Conservation (phyloP, 129 eudicot genomes). For the Arctium lappa region DNA sequence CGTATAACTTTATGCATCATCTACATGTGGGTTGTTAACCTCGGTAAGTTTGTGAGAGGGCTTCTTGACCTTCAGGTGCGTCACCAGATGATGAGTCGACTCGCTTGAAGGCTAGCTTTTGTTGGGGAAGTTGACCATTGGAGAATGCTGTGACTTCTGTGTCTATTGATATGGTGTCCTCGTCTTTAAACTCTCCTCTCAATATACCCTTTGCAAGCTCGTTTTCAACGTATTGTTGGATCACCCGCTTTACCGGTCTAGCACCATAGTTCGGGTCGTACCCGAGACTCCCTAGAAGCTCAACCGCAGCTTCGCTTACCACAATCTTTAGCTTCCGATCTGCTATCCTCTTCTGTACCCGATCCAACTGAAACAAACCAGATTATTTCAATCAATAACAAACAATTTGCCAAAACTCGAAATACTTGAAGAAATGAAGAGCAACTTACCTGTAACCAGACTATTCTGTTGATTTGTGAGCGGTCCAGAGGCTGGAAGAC, state of each 20-base stretch:
- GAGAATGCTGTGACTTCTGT: constrained; percentile 84
- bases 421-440: neutral
- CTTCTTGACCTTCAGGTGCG: constrained; percentile 43
- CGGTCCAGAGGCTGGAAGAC: constrained; percentile 99
- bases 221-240: constrained; percentile 86
- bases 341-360: constrained; percentile 83
- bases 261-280: constrained; percentile 98
- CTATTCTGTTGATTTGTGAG: constrained; percentile 79
- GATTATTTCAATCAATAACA: neutral
- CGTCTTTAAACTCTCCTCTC: constrained; percentile 93
- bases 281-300: constrained; percentile 78
- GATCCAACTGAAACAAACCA: constrained; percentile 51
- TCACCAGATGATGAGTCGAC: constrained; percentile 29
- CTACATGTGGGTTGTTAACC: neutral
- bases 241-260: constrained; percentile 94
- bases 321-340: constrained; percentile 69
- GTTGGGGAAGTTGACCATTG: constrained; percentile 95
- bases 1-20: neutral
- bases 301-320: constrained; percentile 71
- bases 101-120: constrained; percentile 65
- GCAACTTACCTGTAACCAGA: constrained; percentile 66
- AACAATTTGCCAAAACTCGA: neutral
- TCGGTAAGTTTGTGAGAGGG: constrained; percentile 34
- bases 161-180: constrained; percentile 68
- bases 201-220: constrained; percentile 94